Evolutionary conservation across 768 basidiomycete species (phyloP), one percentile per base, ranked within the genome.

Genomic region (Pleurotus salmoneostramineus): DNA sequence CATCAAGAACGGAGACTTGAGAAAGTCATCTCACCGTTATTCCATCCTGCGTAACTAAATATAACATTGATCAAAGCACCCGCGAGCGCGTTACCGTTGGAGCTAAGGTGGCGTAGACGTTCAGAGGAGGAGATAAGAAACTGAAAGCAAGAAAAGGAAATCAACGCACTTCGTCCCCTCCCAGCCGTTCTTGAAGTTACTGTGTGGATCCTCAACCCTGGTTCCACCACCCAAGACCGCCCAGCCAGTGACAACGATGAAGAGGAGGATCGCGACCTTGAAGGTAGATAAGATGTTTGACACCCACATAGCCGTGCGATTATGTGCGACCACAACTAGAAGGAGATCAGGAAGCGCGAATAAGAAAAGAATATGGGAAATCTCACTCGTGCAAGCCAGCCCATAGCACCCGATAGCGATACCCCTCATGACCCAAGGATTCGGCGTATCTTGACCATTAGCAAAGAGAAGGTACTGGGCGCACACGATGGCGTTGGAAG

Each of bases 191-290:
- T 69, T 73, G 67, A 88, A 88, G 66, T 85, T 84, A 40, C 71
- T 74, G 48, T 78, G 74, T 0, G 87, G 83, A 66, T 87, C 78
- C 44, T 74, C 42, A n/a, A 88, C 76, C 6, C 72, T 74, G 2
- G 83, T 85, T 55, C 76, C 72, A 0, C 84, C 86, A 3, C 79
- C 77, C 8, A 88, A 75, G 6, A 87, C 87, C 21, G 81, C 82
- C 72, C 83, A 80, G 62, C 81, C 80, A 3, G 83, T 78, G 43
- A 85, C 67, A 1, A 83, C 78, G 45, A 88, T 69, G 60, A 83
- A 78, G 17, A 77, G 7, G 2, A 83, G 69, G 51, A 82, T 77
- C 5, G 70, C 35, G 2, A 77, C 75, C 63, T 83, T 83, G 70
- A 82, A 76, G n/a, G 77, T 61, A 21, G 78, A 69, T 40, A 83